Base-by-base conservation (phyloP, 352 stramenopile genomes). In the Halophytophthora polymorphica region DNA sequence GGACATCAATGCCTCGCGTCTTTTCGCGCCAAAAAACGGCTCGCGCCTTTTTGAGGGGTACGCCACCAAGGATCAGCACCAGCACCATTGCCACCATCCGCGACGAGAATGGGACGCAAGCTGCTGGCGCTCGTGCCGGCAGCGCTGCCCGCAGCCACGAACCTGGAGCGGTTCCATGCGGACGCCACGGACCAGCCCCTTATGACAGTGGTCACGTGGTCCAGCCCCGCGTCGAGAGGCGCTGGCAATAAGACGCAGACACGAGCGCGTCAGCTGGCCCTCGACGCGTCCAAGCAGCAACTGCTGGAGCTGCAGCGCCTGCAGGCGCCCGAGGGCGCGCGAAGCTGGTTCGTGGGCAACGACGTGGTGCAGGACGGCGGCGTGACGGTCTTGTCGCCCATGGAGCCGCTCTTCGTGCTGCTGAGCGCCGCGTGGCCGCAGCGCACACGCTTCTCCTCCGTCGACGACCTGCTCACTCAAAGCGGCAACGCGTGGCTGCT, bases 321-420 rank as follows among this genome's bases (percentile, higher is more conserved):
- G 7, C 58, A 82, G 56, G 45, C 63, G 17, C 62, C 60, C 22
- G 61, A 58, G 29, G 73, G 84, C 49, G 56, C 69, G 44, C 64
- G 78, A 19, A 90, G 78, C 58, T 92, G 81, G 81, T 92, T 92
- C 55, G 60, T 88, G 11, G 77, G 73, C n/a, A 89, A 87, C 52
- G 43, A 63, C 46, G 83, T 91, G 38, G 45, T 82, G 29, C 73
- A 88, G 65, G 71, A 91, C 45, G 83, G 80, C 12, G 75, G 66
- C 34, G 10, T 90, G 15, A 60, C 80, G 22, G 61, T 90, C 34
- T 72, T 91, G 18, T 83, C 83, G 7, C 74, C 68, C 8, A 58
- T 91, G 31, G 80, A 93, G 29, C 66, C 78, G 31, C 61, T 89
- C 2, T 91, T 91, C 39, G 78, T 93, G 50, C 55, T 93, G 14